These are phyloP conservation scores for Suillus subluteus DNA, from an alignment of 768 basidiomycete species.

Conservation along the genomic window DNA sequence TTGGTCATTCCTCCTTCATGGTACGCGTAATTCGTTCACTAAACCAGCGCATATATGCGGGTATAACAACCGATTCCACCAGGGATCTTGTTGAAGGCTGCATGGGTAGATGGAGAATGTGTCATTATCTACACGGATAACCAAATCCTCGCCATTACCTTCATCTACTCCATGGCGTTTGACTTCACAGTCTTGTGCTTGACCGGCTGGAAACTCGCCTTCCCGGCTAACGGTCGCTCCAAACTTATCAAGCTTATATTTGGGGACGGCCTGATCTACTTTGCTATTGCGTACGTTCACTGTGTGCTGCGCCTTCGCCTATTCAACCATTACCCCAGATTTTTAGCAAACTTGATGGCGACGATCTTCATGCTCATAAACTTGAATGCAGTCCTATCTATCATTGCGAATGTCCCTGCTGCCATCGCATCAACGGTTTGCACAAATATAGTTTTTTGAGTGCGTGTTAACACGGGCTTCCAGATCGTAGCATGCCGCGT, in stretches of 20 bases:
- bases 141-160: constrained; percentile 61
- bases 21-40: constrained; percentile 34
- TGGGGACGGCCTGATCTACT: constrained; percentile 73
- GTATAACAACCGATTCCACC: constrained; percentile 1
- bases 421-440: constrained; percentile 69
- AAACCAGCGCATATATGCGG: constrained; percentile 9
- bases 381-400: constrained; percentile 72
- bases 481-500: constrained; percentile 67
- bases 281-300: constrained; percentile 63
- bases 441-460: neutral
- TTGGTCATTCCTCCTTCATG: constrained; percentile 73
- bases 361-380: constrained; percentile 67
- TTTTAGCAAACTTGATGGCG: constrained; percentile 66
- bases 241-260: constrained; percentile 69
- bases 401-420: constrained; percentile 75
- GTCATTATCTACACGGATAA: constrained; percentile 62
- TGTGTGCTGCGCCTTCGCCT: constrained; percentile 5
- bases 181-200: constrained; percentile 65
- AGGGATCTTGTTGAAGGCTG: constrained; percentile 65
- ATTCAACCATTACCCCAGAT: constrained; percentile 42
- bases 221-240: constrained; percentile 49
- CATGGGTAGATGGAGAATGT: constrained; percentile 56
- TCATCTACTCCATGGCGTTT: constrained; percentile 77
- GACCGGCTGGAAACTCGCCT: constrained; percentile 63
- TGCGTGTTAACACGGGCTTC: neutral